Percentiles rank a stretch among this genome's conserved stretches.
Evolutionary conservation across 192 early-diverging fungal species (phyloP).

Genomic region (Coemansia sp.): DNA sequence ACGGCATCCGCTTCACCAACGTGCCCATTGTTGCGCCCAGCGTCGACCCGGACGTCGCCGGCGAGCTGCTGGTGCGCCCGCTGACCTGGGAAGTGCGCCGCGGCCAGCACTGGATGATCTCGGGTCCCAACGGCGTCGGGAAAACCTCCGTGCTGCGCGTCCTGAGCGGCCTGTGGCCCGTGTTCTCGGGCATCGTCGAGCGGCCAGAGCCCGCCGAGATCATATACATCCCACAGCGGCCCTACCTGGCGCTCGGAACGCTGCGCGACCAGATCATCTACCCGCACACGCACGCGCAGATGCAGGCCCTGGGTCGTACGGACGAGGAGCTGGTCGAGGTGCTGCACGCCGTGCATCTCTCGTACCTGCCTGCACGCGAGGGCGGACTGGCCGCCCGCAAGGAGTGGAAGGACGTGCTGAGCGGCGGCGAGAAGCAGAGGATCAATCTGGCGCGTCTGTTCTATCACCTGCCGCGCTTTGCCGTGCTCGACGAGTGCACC

Average conservation of each 20-base stretch:
- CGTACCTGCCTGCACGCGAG: conserved; percentile 79
- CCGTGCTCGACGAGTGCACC: conserved; percentile 93
- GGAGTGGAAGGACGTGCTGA: conserved; percentile 90
- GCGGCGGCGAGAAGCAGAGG: conserved; percentile 94
- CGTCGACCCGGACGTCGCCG: conserved; percentile 52
- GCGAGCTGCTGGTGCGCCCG: conserved; percentile 84
- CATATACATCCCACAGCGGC: conserved; percentile 96
- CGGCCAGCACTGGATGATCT: conserved; percentile 90
- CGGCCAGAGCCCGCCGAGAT: conserved; percentile 78
- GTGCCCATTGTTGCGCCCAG: conserved; percentile 90
- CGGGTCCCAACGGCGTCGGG: conserved; percentile 94
- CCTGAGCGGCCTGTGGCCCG: conserved; percentile 94
- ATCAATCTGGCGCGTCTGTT: conserved; percentile 94
- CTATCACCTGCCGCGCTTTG: conserved; percentile 93
- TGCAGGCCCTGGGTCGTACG: conserved; percentile 69
- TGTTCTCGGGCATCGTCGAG: conserved; percentile 75
- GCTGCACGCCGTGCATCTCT: conserved; percentile 80
- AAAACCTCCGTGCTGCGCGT: conserved; percentile 93
- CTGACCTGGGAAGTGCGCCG: conserved; percentile 84
- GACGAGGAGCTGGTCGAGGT: conserved; percentile 84
- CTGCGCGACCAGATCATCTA: conserved; percentile 97
- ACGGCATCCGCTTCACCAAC: conserved; percentile 77
- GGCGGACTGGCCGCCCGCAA: conserved; percentile 84
- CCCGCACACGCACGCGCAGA: conserved; percentile 87
- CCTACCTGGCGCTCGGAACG: conserved; percentile 90